Base-by-base conservation (phyloP, 2,329 filamentous ascomycete genomes). In the Penicillium janthinellum region DNA sequence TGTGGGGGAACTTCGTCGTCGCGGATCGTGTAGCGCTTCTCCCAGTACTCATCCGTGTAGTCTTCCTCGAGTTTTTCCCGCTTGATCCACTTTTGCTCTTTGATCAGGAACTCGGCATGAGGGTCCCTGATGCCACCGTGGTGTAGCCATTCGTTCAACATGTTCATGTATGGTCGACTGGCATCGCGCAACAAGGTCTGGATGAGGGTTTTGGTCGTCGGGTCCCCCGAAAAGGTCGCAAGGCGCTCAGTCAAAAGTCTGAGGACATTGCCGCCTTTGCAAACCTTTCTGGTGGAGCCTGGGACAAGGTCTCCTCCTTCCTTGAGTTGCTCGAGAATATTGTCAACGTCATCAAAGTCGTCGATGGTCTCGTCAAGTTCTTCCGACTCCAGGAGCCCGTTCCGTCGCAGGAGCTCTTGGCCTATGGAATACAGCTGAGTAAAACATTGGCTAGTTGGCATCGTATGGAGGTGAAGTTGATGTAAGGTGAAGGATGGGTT, bases 1-100 rank as follows among this genome's bases (percentile, higher is more conserved):
- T 99, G 95, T 8, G 94, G 93, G 3, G 95, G 95, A 0, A 98
- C 88, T 61, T 96, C 90, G 51, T 91, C 88, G 62, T 96, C 92
- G 60, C 95, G 89, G 63, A 99, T 90, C 4, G 95, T 98, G 73
- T 99, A 99, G 64, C 95, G 86, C 71, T 96, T 92, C 75, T 99
- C 95, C 95, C 95, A 99, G 76, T 99, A 99, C 71, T 99, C 95
- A 74, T 99, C 95, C 0, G 94, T 99, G 71, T 98, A 99, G 75
- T 99, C 95, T 72, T 96, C 89, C 71, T 98, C 92, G 2, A 99
- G 81, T 60, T 91, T 86, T 74, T 98, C 95, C 42, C 95, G 86
- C 59, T 90, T 89, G 68, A 99, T 97, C 71, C 93, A 96, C 76
- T 94, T 96, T 69, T 96, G 92, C 75, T 98, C 95, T 72, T 96